These are phyloP conservation scores for Citrullus mucosospermus DNA, from an alignment of 306 rosid species.

Conservation along the genomic window DNA sequence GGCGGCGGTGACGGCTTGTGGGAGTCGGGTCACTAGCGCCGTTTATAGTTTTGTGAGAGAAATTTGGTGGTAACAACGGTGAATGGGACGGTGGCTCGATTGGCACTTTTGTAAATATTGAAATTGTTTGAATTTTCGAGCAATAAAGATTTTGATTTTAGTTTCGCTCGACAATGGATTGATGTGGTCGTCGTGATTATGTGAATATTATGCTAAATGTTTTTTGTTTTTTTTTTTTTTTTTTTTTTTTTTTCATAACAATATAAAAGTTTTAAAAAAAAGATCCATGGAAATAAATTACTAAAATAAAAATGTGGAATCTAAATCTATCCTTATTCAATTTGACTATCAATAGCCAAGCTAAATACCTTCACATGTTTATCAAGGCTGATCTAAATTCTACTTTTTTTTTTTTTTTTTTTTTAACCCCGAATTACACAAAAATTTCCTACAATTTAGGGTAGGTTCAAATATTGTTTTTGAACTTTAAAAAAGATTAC, in stretches of 20 bases:
- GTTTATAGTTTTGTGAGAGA: background rate
- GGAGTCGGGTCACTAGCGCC: slow-evolving; percentile 20
- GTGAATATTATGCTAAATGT: background rate
- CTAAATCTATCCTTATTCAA: too few relatives aligned
- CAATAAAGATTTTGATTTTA: background rate
- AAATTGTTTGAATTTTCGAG: background rate
- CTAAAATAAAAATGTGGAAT: too few relatives aligned
- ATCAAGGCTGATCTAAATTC: too few relatives aligned
- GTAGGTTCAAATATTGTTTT: too few relatives aligned
- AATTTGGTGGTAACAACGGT: background rate
- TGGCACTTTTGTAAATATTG: background rate
- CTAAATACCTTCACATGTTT: too few relatives aligned
- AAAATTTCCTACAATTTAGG: too few relatives aligned
- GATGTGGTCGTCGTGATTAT: background rate
- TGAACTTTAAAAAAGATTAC: too few relatives aligned
- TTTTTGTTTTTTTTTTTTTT: too few relatives aligned
- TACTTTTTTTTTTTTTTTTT: too few relatives aligned
- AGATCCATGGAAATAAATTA: too few relatives aligned
- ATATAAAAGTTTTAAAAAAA: background rate
- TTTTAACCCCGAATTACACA: too few relatives aligned
- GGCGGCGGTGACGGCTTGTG: slow-evolving; percentile 20
- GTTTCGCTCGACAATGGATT: background rate
- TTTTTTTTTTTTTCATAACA: background rate
- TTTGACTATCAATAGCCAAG: too few relatives aligned
- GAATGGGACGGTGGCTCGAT: background rate